Base-by-base conservation (phyloP, 768 basidiomycete genomes). In the Lactarius hatsudake region DNA sequence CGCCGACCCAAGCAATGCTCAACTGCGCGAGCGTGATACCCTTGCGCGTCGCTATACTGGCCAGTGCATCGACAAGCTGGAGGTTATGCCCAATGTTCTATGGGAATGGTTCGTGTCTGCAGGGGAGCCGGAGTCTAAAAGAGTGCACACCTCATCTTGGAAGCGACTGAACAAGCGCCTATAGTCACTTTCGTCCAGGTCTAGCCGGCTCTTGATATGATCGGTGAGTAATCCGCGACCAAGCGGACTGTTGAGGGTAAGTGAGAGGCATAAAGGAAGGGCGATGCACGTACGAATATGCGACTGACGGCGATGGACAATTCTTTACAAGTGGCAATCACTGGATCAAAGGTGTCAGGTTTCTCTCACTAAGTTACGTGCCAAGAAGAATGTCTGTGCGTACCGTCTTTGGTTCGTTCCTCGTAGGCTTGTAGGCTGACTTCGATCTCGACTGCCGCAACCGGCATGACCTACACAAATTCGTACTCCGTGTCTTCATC, bases 361-460 rank as follows among this genome's bases (percentile, higher is more conserved):
- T 55, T 23, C 40, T 1, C 15, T 1, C 0, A 20, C 51, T 53
- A 28, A 28, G 26, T 28, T 28, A 17, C 51, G 7, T 17, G 65
- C 43, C 23, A 13, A 66, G 45, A 28, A 15, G 43, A 51, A 15
- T 36, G 26, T n/a, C n/a, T 43, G 23, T 32, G 42, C 71, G 10
- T 58, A 80, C 81, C 80, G 26, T 80, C 77, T 71, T 79, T 80
- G n/a, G 84, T 80, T 63, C 84, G 79, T 26, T 79, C 76, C 66
- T 86, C 86, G 62, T 85, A 86, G 1, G 82, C 78, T 80, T 85
- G 88, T 3, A 85, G 81, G 71, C 85, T 87, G 56, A 87, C 77
- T 74, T 91, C 89, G 59, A 89, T 87, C 74, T 91, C 88, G 17
- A 87, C 85, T n/a, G 83, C 79, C 13, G 83, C 79, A 66, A 89